Evolutionary conservation across 2,329 filamentous ascomycete species (phyloP).

Genomic region (Neofusicoccum cordaticola): DNA sequence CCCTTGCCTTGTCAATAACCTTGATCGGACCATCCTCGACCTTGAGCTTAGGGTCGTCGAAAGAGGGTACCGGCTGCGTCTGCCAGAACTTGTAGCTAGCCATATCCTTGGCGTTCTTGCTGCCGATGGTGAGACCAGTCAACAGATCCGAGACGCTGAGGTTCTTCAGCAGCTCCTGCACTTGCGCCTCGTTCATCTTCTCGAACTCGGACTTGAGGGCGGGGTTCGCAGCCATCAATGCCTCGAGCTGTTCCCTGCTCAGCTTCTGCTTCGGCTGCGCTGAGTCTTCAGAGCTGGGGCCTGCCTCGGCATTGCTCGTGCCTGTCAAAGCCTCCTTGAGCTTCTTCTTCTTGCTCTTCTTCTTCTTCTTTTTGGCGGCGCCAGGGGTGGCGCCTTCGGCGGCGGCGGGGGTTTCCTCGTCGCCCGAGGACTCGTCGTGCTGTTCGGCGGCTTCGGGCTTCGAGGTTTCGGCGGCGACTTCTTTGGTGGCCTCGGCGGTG

Average conservation of each 20-base stretch:
- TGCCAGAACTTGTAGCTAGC: conserved; percentile 98
- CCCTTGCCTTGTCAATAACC: conserved; percentile 71
- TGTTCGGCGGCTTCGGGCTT: conserved; percentile 32
- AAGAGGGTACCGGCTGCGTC: conserved; percentile 90
- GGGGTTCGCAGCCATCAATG: conserved; percentile 37
- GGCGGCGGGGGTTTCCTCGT: conserved; percentile 40
- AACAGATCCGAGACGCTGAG: conserved; percentile 69
- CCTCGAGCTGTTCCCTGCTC: conserved; percentile 36
- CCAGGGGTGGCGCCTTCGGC: conserved; percentile 12
- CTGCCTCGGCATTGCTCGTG: conserved; percentile 29
- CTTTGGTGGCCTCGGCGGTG: conserved; percentile 43
- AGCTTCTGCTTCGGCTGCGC: conserved; percentile 23
- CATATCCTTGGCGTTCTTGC: conserved; percentile 95
- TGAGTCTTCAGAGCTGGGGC: background rate
- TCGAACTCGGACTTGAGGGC: conserved; percentile 37
- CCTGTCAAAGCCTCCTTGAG: conserved; percentile 45
- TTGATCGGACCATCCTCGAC: conserved; percentile 78
- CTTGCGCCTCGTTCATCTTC: conserved; percentile 26
- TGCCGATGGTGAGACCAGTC: conserved; percentile 70
- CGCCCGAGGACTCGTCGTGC: conserved; percentile 24
- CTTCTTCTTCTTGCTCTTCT: conserved; percentile 65
- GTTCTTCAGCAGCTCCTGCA: conserved; percentile 55
- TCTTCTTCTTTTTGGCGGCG: conserved; percentile 56
- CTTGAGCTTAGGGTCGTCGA: conserved; percentile 54
- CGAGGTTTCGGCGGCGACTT: conserved; percentile 21